These are phyloP conservation scores for Lactarius hengduanensis DNA, from an alignment of 768 basidiomycete species.

Conservation along the genomic window DNA sequence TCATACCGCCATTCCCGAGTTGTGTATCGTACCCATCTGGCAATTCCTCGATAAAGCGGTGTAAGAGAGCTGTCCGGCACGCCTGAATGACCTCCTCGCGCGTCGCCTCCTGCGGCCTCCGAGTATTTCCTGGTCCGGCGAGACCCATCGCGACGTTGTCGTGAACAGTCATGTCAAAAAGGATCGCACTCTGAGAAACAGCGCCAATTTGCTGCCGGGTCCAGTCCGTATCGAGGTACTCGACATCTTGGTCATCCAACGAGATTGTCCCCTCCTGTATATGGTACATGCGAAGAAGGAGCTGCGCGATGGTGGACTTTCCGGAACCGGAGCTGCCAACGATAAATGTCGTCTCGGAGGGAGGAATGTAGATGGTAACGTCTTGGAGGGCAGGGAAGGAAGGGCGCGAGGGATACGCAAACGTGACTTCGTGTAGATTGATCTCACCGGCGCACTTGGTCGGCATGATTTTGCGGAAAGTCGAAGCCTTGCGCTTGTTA, in stretches of 20 bases:
- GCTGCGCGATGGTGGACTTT: slow-evolving; percentile 67
- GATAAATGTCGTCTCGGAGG: slow-evolving; percentile 73
- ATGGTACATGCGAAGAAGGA: slow-evolving; percentile 71
- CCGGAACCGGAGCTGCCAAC: slow-evolving; percentile 79
- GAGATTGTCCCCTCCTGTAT: slow-evolving; percentile 63
- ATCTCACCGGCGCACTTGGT: slow-evolving; percentile 67
- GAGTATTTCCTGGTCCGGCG: slow-evolving; percentile 44
- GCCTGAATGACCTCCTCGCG: slow-evolving; percentile 75
- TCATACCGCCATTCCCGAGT: slow-evolving; percentile 71
- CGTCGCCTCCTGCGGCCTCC: slow-evolving; percentile 50
- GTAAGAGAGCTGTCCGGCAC: slow-evolving; percentile 79
- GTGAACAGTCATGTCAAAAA: slow-evolving; percentile 77
- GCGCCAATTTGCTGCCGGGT: slow-evolving; percentile 67
- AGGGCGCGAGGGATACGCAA: slow-evolving; percentile 73
- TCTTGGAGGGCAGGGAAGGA: slow-evolving; percentile 55
- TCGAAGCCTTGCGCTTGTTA: slow-evolving; percentile 41
- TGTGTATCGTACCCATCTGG: slow-evolving; percentile 86
- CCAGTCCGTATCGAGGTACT: slow-evolving; percentile 70
- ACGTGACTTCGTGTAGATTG: slow-evolving; percentile 55
- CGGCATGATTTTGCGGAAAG: slow-evolving; percentile 67
- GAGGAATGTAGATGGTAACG: slow-evolving; percentile 66
- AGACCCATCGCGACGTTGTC: slow-evolving; percentile 85
- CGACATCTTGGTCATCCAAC: slow-evolving; percentile 80
- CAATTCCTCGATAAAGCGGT: slow-evolving; percentile 83
- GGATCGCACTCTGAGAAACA: slow-evolving; percentile 75